These are phyloP conservation scores for Epichloe uncinata DNA, from an alignment of 2,329 filamentous ascomycete genomes.

Conservation along the genomic window DNA sequence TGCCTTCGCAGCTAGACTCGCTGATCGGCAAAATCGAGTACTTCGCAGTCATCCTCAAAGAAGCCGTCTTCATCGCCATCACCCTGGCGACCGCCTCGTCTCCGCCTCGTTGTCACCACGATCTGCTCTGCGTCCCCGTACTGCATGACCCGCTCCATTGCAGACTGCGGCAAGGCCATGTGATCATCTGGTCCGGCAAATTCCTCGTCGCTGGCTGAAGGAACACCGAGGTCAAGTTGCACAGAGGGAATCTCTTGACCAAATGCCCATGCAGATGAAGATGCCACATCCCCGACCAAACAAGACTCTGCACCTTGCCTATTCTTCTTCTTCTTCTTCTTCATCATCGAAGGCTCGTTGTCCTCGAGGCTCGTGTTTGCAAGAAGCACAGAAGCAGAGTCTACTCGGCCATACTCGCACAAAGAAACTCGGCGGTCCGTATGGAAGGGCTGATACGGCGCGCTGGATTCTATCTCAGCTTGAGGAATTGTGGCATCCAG, in stretches of 20 bases:
- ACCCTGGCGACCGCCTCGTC: slow-evolving; percentile 38
- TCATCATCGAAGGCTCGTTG: slow-evolving; percentile 21
- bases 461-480: slow-evolving; percentile 89
- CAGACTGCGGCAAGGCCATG: slow-evolving; percentile 46
- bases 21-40: slow-evolving; percentile 74
- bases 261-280: slow-evolving; percentile 40
- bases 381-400: slow-evolving; percentile 26
- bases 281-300: slow-evolving; percentile 6
- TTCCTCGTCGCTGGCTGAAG: slow-evolving; percentile 36
- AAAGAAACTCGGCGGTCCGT: slow-evolving; percentile 76
- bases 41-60: slow-evolving; percentile 87
- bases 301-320: neutral
- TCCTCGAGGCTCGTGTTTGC: slow-evolving; percentile 29
- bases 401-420: slow-evolving; percentile 42
- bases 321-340: slow-evolving; percentile 21
- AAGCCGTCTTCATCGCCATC: slow-evolving; percentile 58
- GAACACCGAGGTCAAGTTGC: slow-evolving; percentile 40
- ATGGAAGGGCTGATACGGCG: slow-evolving; percentile 92
- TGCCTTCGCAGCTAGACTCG: slow-evolving; percentile 33
- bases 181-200: slow-evolving; percentile 38
- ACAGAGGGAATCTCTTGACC: slow-evolving; percentile 38
- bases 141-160: slow-evolving; percentile 50
- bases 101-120: slow-evolving; percentile 66
- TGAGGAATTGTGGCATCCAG: slow-evolving; percentile 54
- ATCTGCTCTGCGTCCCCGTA: slow-evolving; percentile 59